Conservation (phyloP, 257 asterid species). For the Jacaranda copaia region DNA sequence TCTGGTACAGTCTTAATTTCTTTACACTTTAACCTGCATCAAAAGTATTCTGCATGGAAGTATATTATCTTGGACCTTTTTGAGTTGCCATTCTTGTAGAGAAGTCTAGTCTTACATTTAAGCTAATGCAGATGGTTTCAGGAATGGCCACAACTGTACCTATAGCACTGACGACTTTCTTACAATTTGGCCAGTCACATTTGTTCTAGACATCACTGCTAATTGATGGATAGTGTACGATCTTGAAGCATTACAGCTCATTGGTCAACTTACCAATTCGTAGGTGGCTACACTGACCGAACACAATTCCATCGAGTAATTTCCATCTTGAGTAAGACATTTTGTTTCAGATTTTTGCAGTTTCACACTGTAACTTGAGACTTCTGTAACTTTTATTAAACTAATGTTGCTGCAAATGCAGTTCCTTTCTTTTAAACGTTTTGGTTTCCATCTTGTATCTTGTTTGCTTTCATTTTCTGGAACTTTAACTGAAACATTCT, state of each 20-base stretch:
- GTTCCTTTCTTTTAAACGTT: background rate
- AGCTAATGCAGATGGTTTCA: conserved; percentile 19
- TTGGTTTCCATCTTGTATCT: background rate
- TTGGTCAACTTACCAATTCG: background rate
- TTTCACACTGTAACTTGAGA: conserved; percentile 15
- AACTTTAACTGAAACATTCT: background rate
- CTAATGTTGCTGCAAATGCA: conserved; percentile 33
- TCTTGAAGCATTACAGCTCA: background rate
- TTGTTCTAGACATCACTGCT: background rate
- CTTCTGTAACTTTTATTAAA: background rate
- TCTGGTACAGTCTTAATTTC: background rate
- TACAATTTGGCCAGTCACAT: background rate
- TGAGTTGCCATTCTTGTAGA: background rate
- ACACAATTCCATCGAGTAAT: background rate
- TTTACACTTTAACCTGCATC: conserved; percentile 27
- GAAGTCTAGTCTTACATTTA: background rate
- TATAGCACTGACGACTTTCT: background rate
- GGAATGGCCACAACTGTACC: background rate
- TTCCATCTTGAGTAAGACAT: background rate
- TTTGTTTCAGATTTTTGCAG: background rate
- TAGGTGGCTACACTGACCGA: background rate
- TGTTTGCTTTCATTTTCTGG: background rate
- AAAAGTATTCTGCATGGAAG: background rate
- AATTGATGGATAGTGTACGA: background rate
- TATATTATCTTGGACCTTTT: background rate